A percentile compares a stretch with the other conserved stretches of the same genome.
These are phyloP conservation scores for Dinochytrium kinnereticum DNA, from an alignment of 371 early-diverging fungal genomes.

Conservation along the genomic window DNA sequence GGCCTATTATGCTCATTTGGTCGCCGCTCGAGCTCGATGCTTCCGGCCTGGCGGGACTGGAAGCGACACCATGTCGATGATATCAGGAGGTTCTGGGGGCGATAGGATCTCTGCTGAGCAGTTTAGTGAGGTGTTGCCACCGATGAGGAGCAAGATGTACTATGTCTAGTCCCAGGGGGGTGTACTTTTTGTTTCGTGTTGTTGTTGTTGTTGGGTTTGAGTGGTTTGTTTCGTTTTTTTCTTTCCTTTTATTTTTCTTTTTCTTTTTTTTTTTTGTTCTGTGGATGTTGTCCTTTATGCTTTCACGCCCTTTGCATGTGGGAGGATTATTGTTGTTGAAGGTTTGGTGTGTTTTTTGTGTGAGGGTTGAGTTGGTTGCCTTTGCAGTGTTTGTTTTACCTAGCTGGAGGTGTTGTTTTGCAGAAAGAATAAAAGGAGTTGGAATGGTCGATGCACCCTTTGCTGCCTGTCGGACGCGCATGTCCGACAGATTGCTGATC, in stretches of 20 bases:
- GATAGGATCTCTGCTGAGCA: slow-evolving; percentile 24
- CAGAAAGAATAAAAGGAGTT: too few species aligned
- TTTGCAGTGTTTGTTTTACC: too few species aligned
- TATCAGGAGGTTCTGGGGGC: slow-evolving; percentile 20
- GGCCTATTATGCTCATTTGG: slow-evolving; percentile 81
- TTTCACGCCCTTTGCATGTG: too few species aligned
- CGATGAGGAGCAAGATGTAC: slow-evolving; percentile 32
- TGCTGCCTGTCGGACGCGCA: too few species aligned
- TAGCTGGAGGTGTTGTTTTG: too few species aligned
- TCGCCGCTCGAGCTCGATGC: slow-evolving; percentile 76
- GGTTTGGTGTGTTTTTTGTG: too few species aligned
- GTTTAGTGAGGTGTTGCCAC: slow-evolving; percentile 22
- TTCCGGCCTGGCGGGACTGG: slow-evolving; percentile 49
- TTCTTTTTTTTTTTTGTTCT: neutral
- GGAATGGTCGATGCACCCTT: too few species aligned
- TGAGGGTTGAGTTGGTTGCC: too few species aligned
- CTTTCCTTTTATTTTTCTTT: neutral
- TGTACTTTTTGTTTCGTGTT: neutral
- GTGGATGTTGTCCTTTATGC: too few species aligned
- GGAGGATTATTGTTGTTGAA: too few species aligned
- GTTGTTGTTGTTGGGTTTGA: neutral
- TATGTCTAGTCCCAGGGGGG: too few species aligned
- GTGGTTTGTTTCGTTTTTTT: neutral
- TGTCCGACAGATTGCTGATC: too few species aligned
- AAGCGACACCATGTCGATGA: slow-evolving; percentile 13